Evolutionary conservation across 2,329 filamentous ascomycete genomes (phyloP).

Genomic region (Aspergillus bombycis): DNA sequence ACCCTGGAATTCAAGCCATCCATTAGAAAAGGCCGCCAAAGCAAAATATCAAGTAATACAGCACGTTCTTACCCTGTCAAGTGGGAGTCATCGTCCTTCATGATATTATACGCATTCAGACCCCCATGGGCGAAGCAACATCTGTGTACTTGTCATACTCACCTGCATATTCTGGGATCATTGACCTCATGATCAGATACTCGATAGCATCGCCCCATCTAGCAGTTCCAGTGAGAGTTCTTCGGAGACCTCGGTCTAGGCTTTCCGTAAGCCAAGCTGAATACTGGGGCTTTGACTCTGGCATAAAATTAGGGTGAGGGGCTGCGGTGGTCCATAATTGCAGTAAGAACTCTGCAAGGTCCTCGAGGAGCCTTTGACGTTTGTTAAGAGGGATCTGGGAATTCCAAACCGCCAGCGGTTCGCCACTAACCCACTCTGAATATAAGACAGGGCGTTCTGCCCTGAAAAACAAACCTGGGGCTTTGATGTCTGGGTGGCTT

Average conservation of each 20-base stretch:
- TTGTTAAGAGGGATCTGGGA: neutral
- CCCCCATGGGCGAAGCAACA: slow-evolving; percentile 21
- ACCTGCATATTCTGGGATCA: slow-evolving; percentile 20
- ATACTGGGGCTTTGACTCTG: slow-evolving; percentile 7
- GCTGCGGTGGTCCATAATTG: slow-evolving; percentile 16
- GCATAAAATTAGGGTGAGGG: neutral
- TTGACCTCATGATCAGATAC: slow-evolving; percentile 25
- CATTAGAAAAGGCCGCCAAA: neutral
- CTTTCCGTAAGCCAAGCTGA: slow-evolving; percentile 18
- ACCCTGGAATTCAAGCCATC: slow-evolving; percentile 7
- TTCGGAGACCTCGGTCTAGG: slow-evolving; percentile 18
- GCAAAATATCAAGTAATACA: too few species aligned
- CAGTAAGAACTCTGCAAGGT: slow-evolving; percentile 14
- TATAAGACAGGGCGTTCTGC: neutral
- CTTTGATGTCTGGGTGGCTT: neutral
- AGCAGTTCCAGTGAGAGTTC: slow-evolving; percentile 19
- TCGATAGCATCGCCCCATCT: slow-evolving; percentile 19
- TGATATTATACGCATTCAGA: slow-evolving; percentile 20
- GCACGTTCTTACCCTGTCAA: slow-evolving; percentile 17
- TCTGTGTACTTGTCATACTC: slow-evolving; percentile 16
- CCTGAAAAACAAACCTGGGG: neutral
- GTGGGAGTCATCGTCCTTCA: slow-evolving; percentile 17
- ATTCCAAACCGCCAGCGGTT: neutral
- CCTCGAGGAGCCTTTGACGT: neutral
- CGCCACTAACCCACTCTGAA: neutral